Evolutionary conservation across 164 flowering plant genomes (phyloP).

Genomic region (Tetracentron sinense): DNA sequence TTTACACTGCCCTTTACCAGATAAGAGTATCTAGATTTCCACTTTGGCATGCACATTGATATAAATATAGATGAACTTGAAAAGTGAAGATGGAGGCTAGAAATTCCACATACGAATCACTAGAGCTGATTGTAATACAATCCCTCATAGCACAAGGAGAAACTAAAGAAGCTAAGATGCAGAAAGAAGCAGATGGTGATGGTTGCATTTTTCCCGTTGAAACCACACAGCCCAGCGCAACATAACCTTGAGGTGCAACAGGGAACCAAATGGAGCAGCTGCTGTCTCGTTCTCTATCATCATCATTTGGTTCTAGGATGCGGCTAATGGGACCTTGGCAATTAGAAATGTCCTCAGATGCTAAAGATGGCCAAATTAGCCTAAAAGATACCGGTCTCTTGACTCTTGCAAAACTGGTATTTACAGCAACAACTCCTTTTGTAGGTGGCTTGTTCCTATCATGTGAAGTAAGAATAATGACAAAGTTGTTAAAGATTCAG

Average conservation of each 20-base stretch:
- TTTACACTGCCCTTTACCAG: not conserved
- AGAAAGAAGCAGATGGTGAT: constrained; percentile 63
- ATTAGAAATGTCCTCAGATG: constrained; percentile 21
- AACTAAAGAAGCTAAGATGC: constrained; percentile 72
- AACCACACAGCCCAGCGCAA: constrained; percentile 90
- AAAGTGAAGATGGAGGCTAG: constrained; percentile 4
- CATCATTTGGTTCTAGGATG: constrained; percentile 6
- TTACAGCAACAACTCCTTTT: constrained; percentile 85
- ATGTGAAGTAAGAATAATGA: constrained; percentile 13
- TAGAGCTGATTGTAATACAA: constrained; percentile 49
- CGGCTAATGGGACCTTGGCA: constrained; percentile 11
- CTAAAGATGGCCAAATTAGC: constrained; percentile 59
- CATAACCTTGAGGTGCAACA: constrained; percentile 89
- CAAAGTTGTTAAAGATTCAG: not conserved
- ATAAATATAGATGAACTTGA: constrained; percentile 5
- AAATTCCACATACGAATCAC: constrained; percentile 43
- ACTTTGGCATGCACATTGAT: not conserved
- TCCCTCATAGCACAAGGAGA: constrained; percentile 80
- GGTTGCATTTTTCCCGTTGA: constrained; percentile 65
- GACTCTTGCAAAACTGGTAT: constrained; percentile 64
- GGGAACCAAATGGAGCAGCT: constrained; percentile 90
- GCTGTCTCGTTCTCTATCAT: constrained; percentile 16
- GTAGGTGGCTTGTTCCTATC: constrained; percentile 91
- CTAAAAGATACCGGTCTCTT: constrained; percentile 77
- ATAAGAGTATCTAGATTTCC: not conserved